Percentiles rank a stretch among this genome's conserved stretches.
These are phyloP conservation scores for Boletus edulis DNA, from an alignment of 768 basidiomycete species.

Conservation along the genomic window DNA sequence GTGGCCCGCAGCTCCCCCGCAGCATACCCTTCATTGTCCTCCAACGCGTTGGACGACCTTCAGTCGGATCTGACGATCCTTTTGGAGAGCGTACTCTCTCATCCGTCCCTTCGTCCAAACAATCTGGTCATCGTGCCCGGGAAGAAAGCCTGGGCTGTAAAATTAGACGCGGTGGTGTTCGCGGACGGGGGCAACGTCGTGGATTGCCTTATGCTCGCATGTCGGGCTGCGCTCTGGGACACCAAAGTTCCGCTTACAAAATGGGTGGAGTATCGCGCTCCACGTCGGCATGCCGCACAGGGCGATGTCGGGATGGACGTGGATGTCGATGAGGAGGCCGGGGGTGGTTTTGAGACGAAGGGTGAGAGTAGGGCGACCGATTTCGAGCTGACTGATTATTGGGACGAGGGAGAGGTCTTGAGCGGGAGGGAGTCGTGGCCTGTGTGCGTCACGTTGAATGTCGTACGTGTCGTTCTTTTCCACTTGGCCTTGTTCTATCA, in stretches of 20 bases:
- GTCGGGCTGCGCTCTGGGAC: constrained; percentile 77
- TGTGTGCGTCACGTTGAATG: constrained; percentile 71
- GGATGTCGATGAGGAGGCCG: constrained; percentile 35
- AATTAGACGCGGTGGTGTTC: constrained; percentile 72
- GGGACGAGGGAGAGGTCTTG: constrained; percentile 78
- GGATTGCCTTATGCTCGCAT: constrained; percentile 78
- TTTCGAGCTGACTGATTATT: constrained; percentile 85
- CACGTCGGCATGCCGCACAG: constrained; percentile 29
- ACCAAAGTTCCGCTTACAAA: constrained; percentile 76
- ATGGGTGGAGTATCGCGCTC: constrained; percentile 63
- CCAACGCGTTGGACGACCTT: constrained; percentile 68
- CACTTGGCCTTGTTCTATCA: background rate
- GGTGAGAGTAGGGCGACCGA: constrained; percentile 54
- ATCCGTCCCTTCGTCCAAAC: constrained; percentile 60
- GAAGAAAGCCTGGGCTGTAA: constrained; percentile 73
- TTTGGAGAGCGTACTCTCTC: constrained; percentile 62
- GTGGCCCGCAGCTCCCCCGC: constrained; percentile 63
- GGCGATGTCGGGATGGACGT: constrained; percentile 50
- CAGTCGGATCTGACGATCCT: constrained; percentile 69
- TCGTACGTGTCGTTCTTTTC: constrained; percentile 45
- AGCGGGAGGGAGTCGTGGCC: constrained; percentile 69
- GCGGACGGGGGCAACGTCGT: constrained; percentile 72
- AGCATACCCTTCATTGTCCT: constrained; percentile 70
- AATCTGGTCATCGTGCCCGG: constrained; percentile 60
- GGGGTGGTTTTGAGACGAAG: constrained; percentile 60